Base-by-base conservation (phyloP, 1,284 basidiomycete species). In the Laetiporus sulphureus region DNA sequence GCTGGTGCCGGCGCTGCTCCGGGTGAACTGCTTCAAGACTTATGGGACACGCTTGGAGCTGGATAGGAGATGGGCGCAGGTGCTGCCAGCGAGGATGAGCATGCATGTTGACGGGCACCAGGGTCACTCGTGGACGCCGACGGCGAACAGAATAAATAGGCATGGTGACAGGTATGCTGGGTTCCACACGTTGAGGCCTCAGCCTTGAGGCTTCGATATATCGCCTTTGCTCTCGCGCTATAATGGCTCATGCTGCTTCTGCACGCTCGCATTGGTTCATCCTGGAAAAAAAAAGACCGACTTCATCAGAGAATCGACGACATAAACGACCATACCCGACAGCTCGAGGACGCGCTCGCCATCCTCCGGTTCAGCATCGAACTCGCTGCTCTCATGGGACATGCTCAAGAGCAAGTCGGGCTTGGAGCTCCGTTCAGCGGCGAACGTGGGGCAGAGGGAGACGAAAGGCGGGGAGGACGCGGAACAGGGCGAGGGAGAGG, bases 301-400 rank as follows among this genome's bases (percentile, higher is more conserved):
- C 65, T 87, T 22, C 83, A 87, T 57, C 64, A 70, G 37, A 85
- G 84, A 58, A 86, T 87, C 40, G 64, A 73, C 0, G 67, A 69
- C 34, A 85, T 87, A 82, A 79, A 77, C 52, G 73, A 85, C 55
- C 77, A 83, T 15, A 86, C 87, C 43, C 75, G 82, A 21, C 75
- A 75, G 41, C 77, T 87, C 31, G 83, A 86, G 58, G 81, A 84
- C 49, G 83, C 79, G 1, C 70, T 87, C 20, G 63, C 69, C 7
- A 67, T 77, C 44, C 60, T 71, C 10, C 67, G 69, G 50, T 49
- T 66, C 27, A 59, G 65, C 38, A 55, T 56, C 27, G 48, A 57
- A 86, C 53, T 79, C 83, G 6, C 65, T 84, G 5, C 65, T 86
- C 7, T 55, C 64, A 31, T 66, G 72, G 3, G 79, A 84, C 5